These are phyloP conservation scores for Termitomyces sp. DNA, from an alignment of 768 basidiomycete genomes.

Conservation along the genomic window DNA sequence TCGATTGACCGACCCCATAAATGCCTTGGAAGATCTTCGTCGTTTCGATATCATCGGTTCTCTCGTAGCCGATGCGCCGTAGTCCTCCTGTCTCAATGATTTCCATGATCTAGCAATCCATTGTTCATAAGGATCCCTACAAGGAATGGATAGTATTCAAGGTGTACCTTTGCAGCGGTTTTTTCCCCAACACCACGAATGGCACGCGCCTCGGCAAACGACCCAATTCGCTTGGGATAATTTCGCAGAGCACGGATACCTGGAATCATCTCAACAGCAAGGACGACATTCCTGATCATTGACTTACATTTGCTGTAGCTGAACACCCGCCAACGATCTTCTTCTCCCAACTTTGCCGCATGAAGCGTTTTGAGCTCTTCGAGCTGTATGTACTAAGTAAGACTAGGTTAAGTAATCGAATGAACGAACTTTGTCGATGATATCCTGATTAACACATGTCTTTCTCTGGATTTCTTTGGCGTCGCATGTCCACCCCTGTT, in stretches of 20 bases:
- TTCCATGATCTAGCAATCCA: conserved; percentile 62
- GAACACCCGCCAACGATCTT: conserved; percentile 66
- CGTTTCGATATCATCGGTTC: conserved; percentile 56
- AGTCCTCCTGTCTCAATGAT: conserved; percentile 74
- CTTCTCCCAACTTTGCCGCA: conserved; percentile 51
- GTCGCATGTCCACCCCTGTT: conserved; percentile 77
- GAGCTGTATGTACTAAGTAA: conserved; percentile 37
- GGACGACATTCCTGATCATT: not conserved
- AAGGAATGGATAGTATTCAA: not conserved
- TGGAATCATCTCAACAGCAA: conserved; percentile 19
- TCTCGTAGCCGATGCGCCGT: conserved; percentile 62
- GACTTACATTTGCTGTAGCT: conserved; percentile 61
- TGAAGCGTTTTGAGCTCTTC: conserved; percentile 65
- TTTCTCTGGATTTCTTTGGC: conserved; percentile 30
- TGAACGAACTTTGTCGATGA: conserved; percentile 61
- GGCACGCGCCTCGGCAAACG: conserved; percentile 52
- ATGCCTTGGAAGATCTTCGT: conserved; percentile 69
- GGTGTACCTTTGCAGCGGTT: conserved; percentile 66
- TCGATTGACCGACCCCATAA: conserved; percentile 76
- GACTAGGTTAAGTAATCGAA: not conserved
- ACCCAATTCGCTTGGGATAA: conserved; percentile 55
- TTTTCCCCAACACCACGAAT: conserved; percentile 68
- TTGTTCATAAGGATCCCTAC: not conserved
- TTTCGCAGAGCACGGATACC: conserved; percentile 57
- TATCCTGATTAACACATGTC: conserved; percentile 61